phyloP scores from a whole-genome alignment of 768 basidiomycete genomes.

The Rhizopogon vulgaris region DNA sequence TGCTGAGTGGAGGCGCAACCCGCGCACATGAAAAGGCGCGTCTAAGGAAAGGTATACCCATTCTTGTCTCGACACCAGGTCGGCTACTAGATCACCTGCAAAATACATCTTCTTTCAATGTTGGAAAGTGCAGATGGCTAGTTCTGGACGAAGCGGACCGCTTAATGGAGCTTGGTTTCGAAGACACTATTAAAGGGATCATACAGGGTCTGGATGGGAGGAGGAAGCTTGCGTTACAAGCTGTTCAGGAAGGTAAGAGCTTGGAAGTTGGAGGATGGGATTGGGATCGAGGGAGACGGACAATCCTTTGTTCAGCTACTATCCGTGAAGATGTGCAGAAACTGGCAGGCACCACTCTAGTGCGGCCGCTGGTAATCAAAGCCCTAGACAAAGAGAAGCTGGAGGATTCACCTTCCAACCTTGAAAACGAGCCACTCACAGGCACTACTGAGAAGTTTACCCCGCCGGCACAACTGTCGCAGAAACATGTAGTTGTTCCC shows the following conservation, averaged over 20 bases:
- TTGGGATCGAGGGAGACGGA: conserved; percentile 71
- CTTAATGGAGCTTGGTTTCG: conserved; percentile 97
- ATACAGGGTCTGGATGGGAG: conserved; percentile 83
- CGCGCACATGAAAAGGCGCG: conserved; percentile 93
- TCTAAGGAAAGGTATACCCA: conserved; percentile 89
- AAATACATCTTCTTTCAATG: conserved; percentile 87
- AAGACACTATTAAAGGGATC: conserved; percentile 90
- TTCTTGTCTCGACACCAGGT: conserved; percentile 94
- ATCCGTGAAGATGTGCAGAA: conserved; percentile 94
- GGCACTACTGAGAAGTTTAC: conserved; percentile 61
- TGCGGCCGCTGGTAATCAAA: conserved; percentile 79
- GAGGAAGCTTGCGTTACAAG: conserved; percentile 62
- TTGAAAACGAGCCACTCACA: conserved; percentile 11
- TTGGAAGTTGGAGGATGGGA: conserved; percentile 82
- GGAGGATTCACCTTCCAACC: conserved; percentile 11
- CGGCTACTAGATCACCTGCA: conserved; percentile 94
- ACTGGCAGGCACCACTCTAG: conserved; percentile 76
- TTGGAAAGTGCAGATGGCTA: conserved; percentile 93
- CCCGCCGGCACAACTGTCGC: conserved; percentile 87
- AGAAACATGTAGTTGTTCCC: conserved; percentile 87
- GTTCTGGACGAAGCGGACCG: conserved; percentile 97
- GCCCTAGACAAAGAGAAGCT: conserved; percentile 48
- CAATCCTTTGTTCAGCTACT: conserved; percentile 94
- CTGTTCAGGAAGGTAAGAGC: conserved; percentile 58
- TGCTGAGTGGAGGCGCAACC: conserved; percentile 92